A percentile compares a stretch with the other conserved stretches of the same genome.
Evolutionary conservation across 495 filamentous ascomycete species (phyloP).

Genomic region (Penicillium manginii): DNA sequence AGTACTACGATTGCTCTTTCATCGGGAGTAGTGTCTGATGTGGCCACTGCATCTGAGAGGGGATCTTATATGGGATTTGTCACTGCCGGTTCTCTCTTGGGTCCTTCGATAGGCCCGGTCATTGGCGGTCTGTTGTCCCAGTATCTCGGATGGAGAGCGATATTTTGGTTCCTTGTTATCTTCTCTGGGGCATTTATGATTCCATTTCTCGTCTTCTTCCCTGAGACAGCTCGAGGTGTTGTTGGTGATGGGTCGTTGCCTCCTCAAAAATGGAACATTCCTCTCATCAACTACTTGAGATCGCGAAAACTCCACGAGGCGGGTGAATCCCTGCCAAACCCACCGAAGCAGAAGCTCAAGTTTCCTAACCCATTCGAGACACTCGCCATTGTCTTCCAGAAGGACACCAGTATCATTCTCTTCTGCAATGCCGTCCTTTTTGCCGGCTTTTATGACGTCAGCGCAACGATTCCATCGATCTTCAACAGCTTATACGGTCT

Average conservation of each 20-base stretch:
- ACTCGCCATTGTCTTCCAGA: conserved; percentile 64
- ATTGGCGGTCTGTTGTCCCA: conserved; percentile 68
- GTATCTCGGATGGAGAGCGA: conserved; percentile 69
- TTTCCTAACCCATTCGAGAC: conserved; percentile 74
- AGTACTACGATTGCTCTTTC: conserved; percentile 50
- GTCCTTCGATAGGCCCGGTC: conserved; percentile 62
- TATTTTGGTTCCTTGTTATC: conserved; percentile 80
- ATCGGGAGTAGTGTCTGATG: conserved; percentile 47
- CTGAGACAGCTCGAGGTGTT: conserved; percentile 50
- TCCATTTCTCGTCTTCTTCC: conserved; percentile 39
- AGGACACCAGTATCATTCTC: conserved; percentile 49
- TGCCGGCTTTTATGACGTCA: conserved; percentile 42
- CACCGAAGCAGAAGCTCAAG: conserved; percentile 50
- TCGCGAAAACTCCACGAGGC: conserved; percentile 29
- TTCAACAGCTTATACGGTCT: conserved; percentile 46
- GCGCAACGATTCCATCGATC: conserved; percentile 47
- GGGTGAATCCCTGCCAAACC: conserved; percentile 10
- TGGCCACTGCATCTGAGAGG: conserved; percentile 44
- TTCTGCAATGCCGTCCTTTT: conserved; percentile 52
- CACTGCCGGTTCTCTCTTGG: conserved; percentile 38
- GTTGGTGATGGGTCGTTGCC: conserved; percentile 50
- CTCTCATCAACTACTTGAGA: conserved; percentile 36
- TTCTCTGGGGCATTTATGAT: conserved; percentile 48
- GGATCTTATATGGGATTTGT: conserved; percentile 50
- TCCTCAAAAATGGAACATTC: conserved; percentile 39